phyloP scores from a whole-genome alignment of 2,329 filamentous ascomycete genomes.

The Karstenula rhodostoma region DNA sequence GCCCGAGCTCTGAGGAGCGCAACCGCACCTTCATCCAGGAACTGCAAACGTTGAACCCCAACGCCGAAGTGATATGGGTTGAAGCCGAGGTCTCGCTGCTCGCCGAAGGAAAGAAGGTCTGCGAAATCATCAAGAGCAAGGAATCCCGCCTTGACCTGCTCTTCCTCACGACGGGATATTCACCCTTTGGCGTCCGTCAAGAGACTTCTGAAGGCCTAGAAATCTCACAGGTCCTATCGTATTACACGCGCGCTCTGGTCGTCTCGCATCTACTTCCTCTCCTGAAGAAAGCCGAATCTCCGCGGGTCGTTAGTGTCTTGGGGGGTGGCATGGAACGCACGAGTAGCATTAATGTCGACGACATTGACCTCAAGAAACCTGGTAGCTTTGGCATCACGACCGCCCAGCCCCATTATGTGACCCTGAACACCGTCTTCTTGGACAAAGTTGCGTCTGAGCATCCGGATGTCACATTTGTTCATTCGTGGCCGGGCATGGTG shows the following conservation, averaged over 20 bases:
- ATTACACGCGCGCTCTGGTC: constrained; percentile 57
- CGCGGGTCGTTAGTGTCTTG: constrained; percentile 47
- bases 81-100: constrained; percentile 58
- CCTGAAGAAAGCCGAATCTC: constrained; percentile 29
- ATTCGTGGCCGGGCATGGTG: constrained; percentile 49
- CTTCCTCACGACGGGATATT: constrained; percentile 57
- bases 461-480: constrained; percentile 45
- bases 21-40: constrained; percentile 48
- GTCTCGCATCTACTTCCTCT: constrained; percentile 53
- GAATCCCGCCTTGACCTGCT: constrained; percentile 55
- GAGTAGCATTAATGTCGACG: constrained; percentile 39
- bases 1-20: constrained; percentile 46
- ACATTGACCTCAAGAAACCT: constrained; percentile 46
- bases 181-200: constrained; percentile 48
- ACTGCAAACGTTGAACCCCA: constrained; percentile 48
- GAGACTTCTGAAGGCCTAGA: constrained; percentile 53
- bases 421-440: constrained; percentile 44
- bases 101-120: constrained; percentile 52
- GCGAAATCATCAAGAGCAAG: constrained; percentile 48
- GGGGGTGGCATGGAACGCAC: constrained; percentile 44
- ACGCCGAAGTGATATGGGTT: constrained; percentile 54
- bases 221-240: constrained; percentile 50
- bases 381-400: constrained; percentile 40
- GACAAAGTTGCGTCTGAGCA: constrained; percentile 47
- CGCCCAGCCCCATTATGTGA: constrained; percentile 42